Base-by-base conservation (phyloP, 2,329 filamentous ascomycete species). In the Leptosphaerulina australis region DNA sequence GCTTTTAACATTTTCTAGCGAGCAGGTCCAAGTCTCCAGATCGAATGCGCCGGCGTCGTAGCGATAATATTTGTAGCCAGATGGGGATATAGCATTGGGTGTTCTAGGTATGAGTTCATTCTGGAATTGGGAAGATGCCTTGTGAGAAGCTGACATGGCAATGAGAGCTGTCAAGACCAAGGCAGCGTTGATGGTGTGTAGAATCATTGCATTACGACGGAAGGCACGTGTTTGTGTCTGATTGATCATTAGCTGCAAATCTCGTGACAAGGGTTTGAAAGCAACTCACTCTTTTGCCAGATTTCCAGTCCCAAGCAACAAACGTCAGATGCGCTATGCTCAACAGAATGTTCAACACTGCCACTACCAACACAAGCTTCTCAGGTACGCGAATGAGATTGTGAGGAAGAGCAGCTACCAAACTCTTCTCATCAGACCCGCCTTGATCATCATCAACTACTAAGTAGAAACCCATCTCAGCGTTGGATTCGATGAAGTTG, bases 41-140 rank as follows among this genome's bases (percentile, higher is more conserved):
- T 72, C 69, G 39, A 72, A 72, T 18, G 53, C 67, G 34, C 69
- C 69, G 24, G 59, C 53, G 51, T 67, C 62, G 54, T 72, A 72
- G 20, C 66, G 62, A 43, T 57, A 62, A 46, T 56, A 57, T 11
- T 44, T 44, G 5, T 54, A 49, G 2, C 44, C 50, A 12, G 50
- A 47, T 14, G 44, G 39, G 15, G 50, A 49, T 4, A 41, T 24
- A n/a, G 39, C 48, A 14, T 44, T 51, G 1, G 30, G 21, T 25
- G 15, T 45, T 29, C 4, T 39, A 11, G 26, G 63, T 39, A 69
- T 58, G 44, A 70, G 66, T 36, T 58, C 47, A 4, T 58, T 47
- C 29, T 53, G 44, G 50, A 71, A 71, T 37, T 63, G 59, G 5
- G 68, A 68, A 0, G 68, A 56, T 4, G 59, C 62, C 24, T 59